phyloP scores from a whole-genome alignment of 2,329 filamentous ascomycete species.

The Epichloe glyceriae region DNA sequence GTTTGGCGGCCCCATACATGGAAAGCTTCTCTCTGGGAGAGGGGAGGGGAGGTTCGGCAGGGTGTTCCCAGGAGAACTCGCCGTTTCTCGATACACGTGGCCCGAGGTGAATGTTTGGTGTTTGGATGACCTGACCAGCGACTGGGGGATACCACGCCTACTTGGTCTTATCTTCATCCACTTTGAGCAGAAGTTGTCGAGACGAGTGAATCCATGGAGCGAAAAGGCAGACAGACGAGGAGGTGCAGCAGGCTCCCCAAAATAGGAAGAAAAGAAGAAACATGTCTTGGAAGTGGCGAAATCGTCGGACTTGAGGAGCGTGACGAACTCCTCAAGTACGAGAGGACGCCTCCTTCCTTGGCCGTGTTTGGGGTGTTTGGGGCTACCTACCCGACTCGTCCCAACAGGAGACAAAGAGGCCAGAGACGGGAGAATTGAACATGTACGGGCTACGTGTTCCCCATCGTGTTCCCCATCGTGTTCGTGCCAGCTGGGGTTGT shows the following conservation, averaged over 20 bases:
- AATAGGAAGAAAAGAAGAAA: not conserved
- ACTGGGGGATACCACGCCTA: not conserved
- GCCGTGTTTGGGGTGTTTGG: not conserved
- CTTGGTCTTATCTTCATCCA: not conserved
- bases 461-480: too few species aligned
- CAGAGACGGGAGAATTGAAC: not conserved
- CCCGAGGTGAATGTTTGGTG: not conserved
- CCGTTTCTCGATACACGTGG: not conserved
- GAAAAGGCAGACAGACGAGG: not conserved
- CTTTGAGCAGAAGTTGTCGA: not conserved
- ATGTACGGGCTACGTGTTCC: not conserved
- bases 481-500: not conserved
- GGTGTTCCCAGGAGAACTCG: not conserved
- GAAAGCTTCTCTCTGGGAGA: not conserved
- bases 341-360: not conserved
- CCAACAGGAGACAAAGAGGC: not conserved
- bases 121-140: not conserved
- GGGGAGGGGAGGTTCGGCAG: not conserved
- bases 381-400: not conserved
- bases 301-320: not conserved
- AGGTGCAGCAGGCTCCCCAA: not conserved
- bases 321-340: not conserved
- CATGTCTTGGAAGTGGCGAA: not conserved
- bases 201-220: not conserved
- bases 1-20: not conserved